These are phyloP conservation scores for Kwoniella europaea DNA, from an alignment of 768 basidiomycete species.

Conservation along the genomic window DNA sequence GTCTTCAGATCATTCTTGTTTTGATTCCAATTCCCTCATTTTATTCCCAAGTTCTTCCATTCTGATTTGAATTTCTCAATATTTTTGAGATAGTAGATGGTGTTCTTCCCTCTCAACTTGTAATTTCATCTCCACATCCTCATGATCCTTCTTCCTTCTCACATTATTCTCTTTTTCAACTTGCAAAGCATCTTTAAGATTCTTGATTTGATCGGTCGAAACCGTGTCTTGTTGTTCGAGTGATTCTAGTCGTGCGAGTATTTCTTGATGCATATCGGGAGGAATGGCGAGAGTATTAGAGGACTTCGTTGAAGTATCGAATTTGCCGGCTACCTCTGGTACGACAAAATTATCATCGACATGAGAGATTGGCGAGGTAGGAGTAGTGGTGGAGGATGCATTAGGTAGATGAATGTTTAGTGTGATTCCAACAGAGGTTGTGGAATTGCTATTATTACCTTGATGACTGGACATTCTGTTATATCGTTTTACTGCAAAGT, in stretches of 20 bases:
- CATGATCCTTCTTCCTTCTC: too few species aligned
- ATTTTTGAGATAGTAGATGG: background rate
- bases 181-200: too few species aligned
- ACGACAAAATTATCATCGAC: background rate
- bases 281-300: too few species aligned
- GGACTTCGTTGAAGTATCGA: background rate
- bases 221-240: too few species aligned
- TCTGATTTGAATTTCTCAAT: background rate
- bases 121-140: background rate
- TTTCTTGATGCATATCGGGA: too few species aligned
- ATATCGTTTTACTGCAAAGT: too few species aligned
- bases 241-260: too few species aligned
- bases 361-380: too few species aligned
- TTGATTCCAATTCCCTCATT: background rate
- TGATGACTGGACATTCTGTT: background rate
- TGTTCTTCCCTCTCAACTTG: background rate
- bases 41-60: background rate
- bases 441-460: background rate
- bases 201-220: too few species aligned
- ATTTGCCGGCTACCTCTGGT: background rate
- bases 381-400: too few species aligned
- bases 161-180: background rate
- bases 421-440: background rate
- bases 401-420: too few species aligned
- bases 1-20: background rate